Conservation (phyloP, 208 protist species). For the Wallacemonas sp. region DNA sequence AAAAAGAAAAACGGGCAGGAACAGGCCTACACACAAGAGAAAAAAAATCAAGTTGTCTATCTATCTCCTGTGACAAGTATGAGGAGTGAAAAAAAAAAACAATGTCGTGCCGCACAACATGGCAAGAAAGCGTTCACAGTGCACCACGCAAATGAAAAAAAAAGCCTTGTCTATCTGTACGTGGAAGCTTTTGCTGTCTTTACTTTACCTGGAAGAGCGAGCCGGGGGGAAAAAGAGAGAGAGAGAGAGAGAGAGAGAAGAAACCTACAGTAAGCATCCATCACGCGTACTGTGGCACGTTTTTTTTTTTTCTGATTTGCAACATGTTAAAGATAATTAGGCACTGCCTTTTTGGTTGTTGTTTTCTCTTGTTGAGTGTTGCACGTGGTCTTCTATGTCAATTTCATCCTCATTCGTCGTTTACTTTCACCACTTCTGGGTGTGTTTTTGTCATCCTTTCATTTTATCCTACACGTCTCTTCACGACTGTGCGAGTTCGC, state of each 20-base stretch:
- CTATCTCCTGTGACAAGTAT: not conserved
- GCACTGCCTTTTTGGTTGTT: slow-evolving; percentile 8
- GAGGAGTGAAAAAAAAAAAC: slow-evolving; percentile 22
- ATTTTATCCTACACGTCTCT: not conserved
- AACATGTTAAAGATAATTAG: too few relatives aligned
- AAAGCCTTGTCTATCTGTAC: too few relatives aligned
- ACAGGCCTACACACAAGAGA: not conserved
- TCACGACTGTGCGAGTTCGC: slow-evolving; percentile 27
- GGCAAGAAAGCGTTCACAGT: not conserved
- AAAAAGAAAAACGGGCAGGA: too few relatives aligned
- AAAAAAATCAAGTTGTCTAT: slow-evolving; percentile 4
- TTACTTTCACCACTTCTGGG: not conserved
- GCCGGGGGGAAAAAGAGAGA: too few relatives aligned
- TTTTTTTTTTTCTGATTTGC: too few relatives aligned
- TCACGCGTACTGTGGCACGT: too few relatives aligned
- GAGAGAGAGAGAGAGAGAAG: too few relatives aligned
- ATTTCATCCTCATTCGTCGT: too few relatives aligned
- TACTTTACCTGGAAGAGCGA: too few relatives aligned
- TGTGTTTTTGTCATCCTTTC: slow-evolving; percentile 5
- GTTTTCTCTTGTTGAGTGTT: too few relatives aligned
- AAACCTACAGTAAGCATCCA: too few relatives aligned
- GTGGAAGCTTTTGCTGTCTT: not conserved
- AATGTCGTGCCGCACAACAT: slow-evolving; percentile 6
- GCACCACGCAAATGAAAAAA: not conserved
- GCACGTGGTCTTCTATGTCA: too few relatives aligned